These are phyloP conservation scores for Zarea fungicola DNA, from an alignment of 2,329 filamentous ascomycete genomes.

Conservation along the genomic window DNA sequence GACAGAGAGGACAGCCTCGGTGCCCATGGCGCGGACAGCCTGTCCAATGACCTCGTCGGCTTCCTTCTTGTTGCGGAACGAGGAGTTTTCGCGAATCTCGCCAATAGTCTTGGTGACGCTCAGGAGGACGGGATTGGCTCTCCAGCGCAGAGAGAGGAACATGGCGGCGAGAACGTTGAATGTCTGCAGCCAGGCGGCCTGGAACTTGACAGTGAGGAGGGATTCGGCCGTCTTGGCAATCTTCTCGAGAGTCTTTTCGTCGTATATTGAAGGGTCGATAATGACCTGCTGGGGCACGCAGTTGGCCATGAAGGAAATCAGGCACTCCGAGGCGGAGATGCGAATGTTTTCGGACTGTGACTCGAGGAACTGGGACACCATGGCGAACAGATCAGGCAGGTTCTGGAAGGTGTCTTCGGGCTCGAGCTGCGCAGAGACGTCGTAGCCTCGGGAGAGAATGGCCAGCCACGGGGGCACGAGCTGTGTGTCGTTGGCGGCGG, in stretches of 20 bases:
- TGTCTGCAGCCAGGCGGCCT: constrained; percentile 90
- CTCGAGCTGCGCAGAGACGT: constrained; percentile 83
- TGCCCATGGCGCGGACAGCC: constrained; percentile 85
- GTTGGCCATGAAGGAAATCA: constrained; percentile 88
- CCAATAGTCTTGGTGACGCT: constrained; percentile 75
- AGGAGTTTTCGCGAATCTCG: constrained; percentile 79
- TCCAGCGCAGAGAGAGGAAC: constrained; percentile 84
- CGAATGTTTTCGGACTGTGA: constrained; percentile 90
- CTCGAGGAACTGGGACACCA: constrained; percentile 75
- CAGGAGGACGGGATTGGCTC: constrained; percentile 70
- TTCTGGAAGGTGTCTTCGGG: constrained; percentile 90
- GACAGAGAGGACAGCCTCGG: constrained; percentile 73
- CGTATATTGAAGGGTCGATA: constrained; percentile 82
- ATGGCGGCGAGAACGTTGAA: constrained; percentile 84
- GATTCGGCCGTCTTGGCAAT: constrained; percentile 67
- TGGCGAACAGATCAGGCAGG: constrained; percentile 74
- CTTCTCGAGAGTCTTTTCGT: constrained; percentile 84
- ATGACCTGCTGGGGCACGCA: constrained; percentile 81
- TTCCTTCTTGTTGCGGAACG: constrained; percentile 90
- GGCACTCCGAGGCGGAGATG: constrained; percentile 87
- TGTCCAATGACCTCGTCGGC: constrained; percentile 86
- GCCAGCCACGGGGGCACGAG: constrained; percentile 95
- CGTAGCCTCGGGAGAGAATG: constrained; percentile 88
- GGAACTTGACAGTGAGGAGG: constrained; percentile 83
- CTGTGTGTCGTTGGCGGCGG: constrained; percentile 88